Conservation (phyloP, 2,329 filamentous ascomycete species). For the Knufia petricola region DNA sequence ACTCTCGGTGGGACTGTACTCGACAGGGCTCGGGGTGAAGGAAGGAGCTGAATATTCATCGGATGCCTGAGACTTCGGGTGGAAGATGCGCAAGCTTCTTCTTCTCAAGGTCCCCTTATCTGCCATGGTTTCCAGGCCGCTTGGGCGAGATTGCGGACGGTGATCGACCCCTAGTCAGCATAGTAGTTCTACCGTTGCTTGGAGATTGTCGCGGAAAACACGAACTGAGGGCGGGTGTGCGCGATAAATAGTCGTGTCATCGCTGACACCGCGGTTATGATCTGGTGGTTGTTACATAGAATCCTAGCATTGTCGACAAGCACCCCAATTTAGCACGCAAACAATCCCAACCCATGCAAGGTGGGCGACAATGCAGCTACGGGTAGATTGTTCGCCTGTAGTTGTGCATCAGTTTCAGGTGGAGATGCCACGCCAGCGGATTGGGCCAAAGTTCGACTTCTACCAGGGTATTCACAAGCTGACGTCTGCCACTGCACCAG, state of each 20-base stretch:
- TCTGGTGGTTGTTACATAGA: background rate
- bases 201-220: background rate
- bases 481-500: background rate
- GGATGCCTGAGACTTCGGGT: conserved; percentile 15
- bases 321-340: conserved; percentile 5
- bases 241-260: background rate
- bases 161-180: background rate
- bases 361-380: background rate
- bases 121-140: conserved; percentile 15
- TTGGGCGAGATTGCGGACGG: background rate
- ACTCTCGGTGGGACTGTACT: conserved; percentile 24
- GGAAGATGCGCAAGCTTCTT: conserved; percentile 28
- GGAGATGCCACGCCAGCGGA: background rate
- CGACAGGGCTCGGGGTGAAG: conserved; percentile 24
- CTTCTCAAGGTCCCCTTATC: conserved; percentile 26
- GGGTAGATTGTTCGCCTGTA: background rate
- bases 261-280: background rate
- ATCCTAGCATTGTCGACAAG: conserved; percentile 1
- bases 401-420: background rate
- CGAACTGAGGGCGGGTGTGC: background rate
- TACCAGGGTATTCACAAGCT: background rate
- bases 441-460: background rate
- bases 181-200: background rate
- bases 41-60: conserved; percentile 11
- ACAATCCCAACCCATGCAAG: conserved; percentile 7